Evolutionary conservation across 202 grass and related monocot genomes (phyloP).

Genomic region (Alloteropsis angusta): DNA sequence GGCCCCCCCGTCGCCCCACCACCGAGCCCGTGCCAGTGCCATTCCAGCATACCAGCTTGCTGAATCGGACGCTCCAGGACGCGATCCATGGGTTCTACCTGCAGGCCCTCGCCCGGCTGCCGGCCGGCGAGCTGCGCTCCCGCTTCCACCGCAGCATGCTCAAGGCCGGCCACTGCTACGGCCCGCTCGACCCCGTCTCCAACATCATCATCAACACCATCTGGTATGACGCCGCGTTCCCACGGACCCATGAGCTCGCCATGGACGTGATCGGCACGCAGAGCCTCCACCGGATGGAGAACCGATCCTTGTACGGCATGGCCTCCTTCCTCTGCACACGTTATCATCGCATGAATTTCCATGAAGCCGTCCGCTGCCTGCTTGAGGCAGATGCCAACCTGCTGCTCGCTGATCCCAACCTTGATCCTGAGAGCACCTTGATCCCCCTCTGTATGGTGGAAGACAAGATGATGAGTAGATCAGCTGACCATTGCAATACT

Average conservation of each 20-base stretch:
- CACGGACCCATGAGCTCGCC: no score
- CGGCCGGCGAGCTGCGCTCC: not conserved
- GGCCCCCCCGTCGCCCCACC: no score
- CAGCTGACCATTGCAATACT: no score
- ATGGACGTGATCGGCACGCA: no score
- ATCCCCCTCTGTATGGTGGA: no score
- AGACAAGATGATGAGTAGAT: no score
- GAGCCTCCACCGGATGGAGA: no score
- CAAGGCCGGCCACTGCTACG: not conserved
- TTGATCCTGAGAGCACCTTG: no score
- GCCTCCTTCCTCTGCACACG: not conserved
- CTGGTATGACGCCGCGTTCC: not conserved
- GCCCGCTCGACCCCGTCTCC: not conserved
- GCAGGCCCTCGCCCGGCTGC: not conserved
- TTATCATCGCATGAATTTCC: not conserved
- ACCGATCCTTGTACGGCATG: no score
- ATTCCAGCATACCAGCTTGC: not conserved
- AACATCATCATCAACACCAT: not conserved
- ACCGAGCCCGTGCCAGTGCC: not conserved
- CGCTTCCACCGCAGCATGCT: not conserved
- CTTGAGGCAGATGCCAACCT: no score
- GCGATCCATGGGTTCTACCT: constrained; percentile 1
- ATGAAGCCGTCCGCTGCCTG: no score
- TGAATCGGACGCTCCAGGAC: not conserved
- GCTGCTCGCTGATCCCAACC: no score